Evolutionary conservation across 1,139 yeast genomes (phyloP).

Genomic region (Suhomyces bokatorum): DNA sequence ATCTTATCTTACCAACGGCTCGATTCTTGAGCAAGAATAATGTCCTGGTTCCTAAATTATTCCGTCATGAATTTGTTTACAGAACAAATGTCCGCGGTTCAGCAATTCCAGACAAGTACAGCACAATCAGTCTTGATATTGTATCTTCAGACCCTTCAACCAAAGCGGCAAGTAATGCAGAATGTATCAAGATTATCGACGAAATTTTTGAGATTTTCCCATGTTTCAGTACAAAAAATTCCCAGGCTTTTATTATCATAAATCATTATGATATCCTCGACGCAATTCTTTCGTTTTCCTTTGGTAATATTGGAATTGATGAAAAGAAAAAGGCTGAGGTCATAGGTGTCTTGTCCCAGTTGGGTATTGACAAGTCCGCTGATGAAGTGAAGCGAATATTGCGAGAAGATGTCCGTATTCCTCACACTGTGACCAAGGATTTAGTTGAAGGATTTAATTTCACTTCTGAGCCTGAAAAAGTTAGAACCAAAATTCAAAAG

Average conservation of each 20-base stretch:
- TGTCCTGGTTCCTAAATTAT: slow-evolving; percentile 61
- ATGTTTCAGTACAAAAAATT: slow-evolving; percentile 50
- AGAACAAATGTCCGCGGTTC: slow-evolving; percentile 56
- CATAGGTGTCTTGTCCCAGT: slow-evolving; percentile 68
- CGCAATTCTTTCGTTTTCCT: slow-evolving; percentile 60
- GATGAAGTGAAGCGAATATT: slow-evolving; percentile 66
- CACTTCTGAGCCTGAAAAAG: slow-evolving; percentile 62
- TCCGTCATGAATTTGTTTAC: slow-evolving; percentile 77
- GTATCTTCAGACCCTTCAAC: slow-evolving; percentile 52
- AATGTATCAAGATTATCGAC: slow-evolving; percentile 76
- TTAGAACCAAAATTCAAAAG: slow-evolving; percentile 61
- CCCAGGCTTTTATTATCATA: slow-evolving; percentile 57
- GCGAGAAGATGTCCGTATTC: slow-evolving; percentile 69
- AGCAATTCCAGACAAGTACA: slow-evolving; percentile 74
- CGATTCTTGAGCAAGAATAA: slow-evolving; percentile 68
- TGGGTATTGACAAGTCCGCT: slow-evolving; percentile 68
- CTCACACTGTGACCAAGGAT: slow-evolving; percentile 81
- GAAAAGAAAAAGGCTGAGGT: slow-evolving; percentile 67
- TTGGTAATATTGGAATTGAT: slow-evolving; percentile 68
- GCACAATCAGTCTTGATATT: slow-evolving; percentile 86
- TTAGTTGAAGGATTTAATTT: slow-evolving; percentile 75
- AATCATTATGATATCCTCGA: slow-evolving; percentile 82
- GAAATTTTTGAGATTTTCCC: slow-evolving; percentile 68
- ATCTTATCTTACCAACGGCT: slow-evolving; percentile 85
- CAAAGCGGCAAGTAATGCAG: slow-evolving; percentile 70